A percentile compares a stretch with the other conserved stretches of the same genome.
phyloP scores from a whole-genome alignment of 139 green algal genomes.

The Marvania coccoides region DNA sequence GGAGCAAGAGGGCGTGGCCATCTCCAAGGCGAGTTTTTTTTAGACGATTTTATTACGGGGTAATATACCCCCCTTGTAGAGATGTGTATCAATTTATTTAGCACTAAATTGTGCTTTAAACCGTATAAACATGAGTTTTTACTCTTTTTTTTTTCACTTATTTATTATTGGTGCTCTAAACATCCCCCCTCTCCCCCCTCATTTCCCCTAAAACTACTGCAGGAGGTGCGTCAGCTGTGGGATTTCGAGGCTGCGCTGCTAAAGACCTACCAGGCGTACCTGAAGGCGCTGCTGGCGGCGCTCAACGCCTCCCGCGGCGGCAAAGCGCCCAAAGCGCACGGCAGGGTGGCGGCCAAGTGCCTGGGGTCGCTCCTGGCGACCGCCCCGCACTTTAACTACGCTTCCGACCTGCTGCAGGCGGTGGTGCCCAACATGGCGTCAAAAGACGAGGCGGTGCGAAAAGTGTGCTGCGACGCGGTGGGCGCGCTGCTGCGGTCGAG shows the following conservation, averaged over 20 bases:
- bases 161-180: background rate
- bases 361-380: slow-evolving; percentile 60
- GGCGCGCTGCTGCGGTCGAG: slow-evolving; percentile 24
- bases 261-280: slow-evolving; percentile 70
- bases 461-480: slow-evolving; percentile 31
- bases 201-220: background rate
- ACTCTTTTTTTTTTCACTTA: too few species aligned
- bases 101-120: too few species aligned
- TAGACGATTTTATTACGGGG: too few species aligned
- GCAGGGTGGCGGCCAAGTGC: slow-evolving; percentile 61
- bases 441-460: slow-evolving; percentile 30
- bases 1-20: slow-evolving; percentile 38
- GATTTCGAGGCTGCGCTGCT: slow-evolving; percentile 76
- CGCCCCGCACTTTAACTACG: slow-evolving; percentile 83
- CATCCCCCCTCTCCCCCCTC: background rate
- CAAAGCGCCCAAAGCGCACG: slow-evolving; percentile 1
- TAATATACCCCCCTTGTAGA: too few species aligned
- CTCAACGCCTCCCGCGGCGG: slow-evolving; percentile 2
- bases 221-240: slow-evolving; percentile 72
- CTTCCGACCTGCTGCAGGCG: slow-evolving; percentile 59
- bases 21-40: too few species aligned
- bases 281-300: slow-evolving; percentile 57
- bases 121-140: too few species aligned
- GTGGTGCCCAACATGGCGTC: slow-evolving; percentile 62
- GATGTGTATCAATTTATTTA: too few species aligned